Evolutionary conservation across 176 grass and related monocot species (phyloP), one percentile per base, ranked within the genome.

Genomic region (Oryza coarctata): DNA sequence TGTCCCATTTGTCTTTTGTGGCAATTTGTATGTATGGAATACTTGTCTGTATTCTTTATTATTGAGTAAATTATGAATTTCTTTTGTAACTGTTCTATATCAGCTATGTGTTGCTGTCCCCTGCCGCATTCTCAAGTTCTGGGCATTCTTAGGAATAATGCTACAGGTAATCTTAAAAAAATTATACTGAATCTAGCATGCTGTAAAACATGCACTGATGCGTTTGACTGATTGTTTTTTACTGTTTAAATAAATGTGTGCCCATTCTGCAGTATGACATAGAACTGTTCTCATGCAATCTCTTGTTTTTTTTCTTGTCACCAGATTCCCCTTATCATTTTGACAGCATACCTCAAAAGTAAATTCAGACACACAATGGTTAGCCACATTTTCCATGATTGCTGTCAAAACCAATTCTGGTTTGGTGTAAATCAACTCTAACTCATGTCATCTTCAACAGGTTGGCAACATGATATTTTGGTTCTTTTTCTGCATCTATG

Each of bases 391-490:
- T 81, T 47, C 43, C 45, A 3, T 15, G 18, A 28, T 73, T 85
- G 1, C 15, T 50, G 44, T n/a, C 34, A 2, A 9, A 72, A 38
- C 4, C 4, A 28, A 60, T 67, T 38, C 0, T 65, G 63, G 17
- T 81, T 85, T 36, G 11, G 25, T 73, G 31, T 74, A 63, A 73
- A 85, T 28, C 1, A 38, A 14, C 72, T 82, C 70, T 86, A 81
- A 84, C 65, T 63, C 60, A 17, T 60, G 63, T 70, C 2, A 43
- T 70, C 26, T 65, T 86, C 15, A 39, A 70, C 85, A 98, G 95
- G 90, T 94, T 75, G 95, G 95, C 36, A 98, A 98, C 84, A 98
- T 98, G 95, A 93, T 95, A 50, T 95, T 98, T 77, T 98, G 95
- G 92, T 93, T 98, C 89, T 95, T 98, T 81, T 98, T 98, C 87